These are phyloP conservation scores for Murraya koenigii DNA, from an alignment of 345 rosid genomes.

Conservation along the genomic window DNA sequence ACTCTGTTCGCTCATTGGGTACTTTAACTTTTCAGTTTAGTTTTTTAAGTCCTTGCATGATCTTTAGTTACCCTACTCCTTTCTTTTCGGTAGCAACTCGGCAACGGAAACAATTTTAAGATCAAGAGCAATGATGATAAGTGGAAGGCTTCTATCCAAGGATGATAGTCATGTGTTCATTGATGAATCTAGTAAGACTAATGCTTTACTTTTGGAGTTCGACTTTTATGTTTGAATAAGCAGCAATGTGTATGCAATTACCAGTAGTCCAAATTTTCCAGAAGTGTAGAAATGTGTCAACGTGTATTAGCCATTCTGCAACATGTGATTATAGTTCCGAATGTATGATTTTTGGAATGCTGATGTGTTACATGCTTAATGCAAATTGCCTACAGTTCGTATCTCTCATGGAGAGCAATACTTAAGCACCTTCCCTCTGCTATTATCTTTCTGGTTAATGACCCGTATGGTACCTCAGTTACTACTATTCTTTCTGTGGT, in stretches of 20 bases:
- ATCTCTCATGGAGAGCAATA: not conserved
- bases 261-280: not conserved
- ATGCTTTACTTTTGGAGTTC: not conserved
- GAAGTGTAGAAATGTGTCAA: not conserved
- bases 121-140: slow-evolving; percentile 80
- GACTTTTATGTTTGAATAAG: slow-evolving; percentile 2
- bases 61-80: not conserved
- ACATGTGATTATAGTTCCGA: not conserved
- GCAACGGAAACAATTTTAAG: slow-evolving; percentile 52
- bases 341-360: no score
- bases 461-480: not conserved
- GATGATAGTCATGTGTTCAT: slow-evolving; percentile 42
- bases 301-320: not conserved
- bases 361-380: not conserved
- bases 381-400: not conserved
- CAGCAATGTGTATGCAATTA: not conserved
- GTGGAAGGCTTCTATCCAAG: slow-evolving; percentile 75
- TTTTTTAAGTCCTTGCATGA: not conserved
- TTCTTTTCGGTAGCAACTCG: slow-evolving; percentile 38
- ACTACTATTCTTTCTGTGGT: not conserved
- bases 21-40: slow-evolving; percentile 2
- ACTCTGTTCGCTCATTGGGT: slow-evolving; percentile 74
- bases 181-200: slow-evolving; percentile 65
- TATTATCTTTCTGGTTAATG: not conserved
- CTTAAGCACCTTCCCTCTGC: not conserved